Evolutionary conservation across 441 rosid species (phyloP), one percentile per base, ranked within the genome.

Genomic region (Populus hybrid): DNA sequence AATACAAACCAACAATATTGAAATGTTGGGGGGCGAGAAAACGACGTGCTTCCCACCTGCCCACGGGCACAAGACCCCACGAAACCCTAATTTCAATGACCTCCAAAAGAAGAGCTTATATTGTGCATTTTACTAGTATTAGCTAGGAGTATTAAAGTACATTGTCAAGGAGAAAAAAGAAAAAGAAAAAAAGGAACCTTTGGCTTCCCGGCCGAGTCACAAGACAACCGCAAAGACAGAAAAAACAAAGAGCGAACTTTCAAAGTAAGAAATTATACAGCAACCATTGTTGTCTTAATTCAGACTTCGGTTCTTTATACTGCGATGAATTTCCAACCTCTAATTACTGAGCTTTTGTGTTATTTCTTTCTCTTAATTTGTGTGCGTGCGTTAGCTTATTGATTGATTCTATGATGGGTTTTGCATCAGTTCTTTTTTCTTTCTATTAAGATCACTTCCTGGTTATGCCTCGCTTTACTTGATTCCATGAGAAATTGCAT

Each of bases 31-130:
- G 75, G 78, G 72, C 65, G 81, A 86, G 89, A 85, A 81, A 85
- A 85, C 76, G 85, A 88, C 88, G 85, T 83, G 93, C 86, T 81
- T 46, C 80, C 91, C 88, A 86, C 87, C 90, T 83, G 85, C 81
- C 87, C 84, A 84, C 84, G 76, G 85, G 85, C 91, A 87, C 89
- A 75, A 67, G 72, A 73, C 88, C 88, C 89, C 87, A 88, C 83
- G 75, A 80, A 86, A 86, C 88, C 92, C 91, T 88, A 88, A 88
- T 86, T 86, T 88, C 88, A 61, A 85, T 75, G 85, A 42, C 83
- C 83, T 74, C 87, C 36, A 78, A 81, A 77, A 78, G 81, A 53
- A 78, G 84, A 78, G 81, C 81, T 84, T 35, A 38, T 35, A 35
- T 20, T 69, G 2, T 20, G 70, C 3, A 50, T 71, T 12, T 32